Evolutionary conservation across 768 basidiomycete genomes (phyloP), one percentile per base, ranked within the genome.

Genomic region (Kwoniella mangroviensis): DNA sequence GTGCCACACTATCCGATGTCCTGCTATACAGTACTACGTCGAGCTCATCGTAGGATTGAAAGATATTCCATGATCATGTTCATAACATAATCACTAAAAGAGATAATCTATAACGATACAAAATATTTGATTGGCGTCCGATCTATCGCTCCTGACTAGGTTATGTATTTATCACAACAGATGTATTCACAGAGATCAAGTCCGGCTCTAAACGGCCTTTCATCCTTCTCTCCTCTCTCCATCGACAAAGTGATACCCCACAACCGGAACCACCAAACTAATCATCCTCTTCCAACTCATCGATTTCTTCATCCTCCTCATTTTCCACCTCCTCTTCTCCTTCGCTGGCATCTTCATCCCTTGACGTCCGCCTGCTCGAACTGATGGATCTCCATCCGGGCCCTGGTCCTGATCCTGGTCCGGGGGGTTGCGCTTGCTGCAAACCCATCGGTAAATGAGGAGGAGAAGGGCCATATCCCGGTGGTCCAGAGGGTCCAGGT

Each of bases 271-370:
- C 6, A 13, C 5, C 34, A 21, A 40, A 64, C 57, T 55, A 73
- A 40, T 70, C 71, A 21, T 73, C 72, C 55, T 68, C 72, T 7
- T 70, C 72, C 13, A 68, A 24, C 54, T 73, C 72, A 52, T 69
- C 65, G n/a, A 65, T 68, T 55, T 73, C 72, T 24, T 73, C 72
- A 17, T 69, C 68, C 49, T 73, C 72, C 56, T 73, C 71, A 5
- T 7, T 7, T 15, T 59, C 63, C 42, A 63, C 72, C 45, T 57
- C 68, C 28, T 63, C 70, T 19, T 65, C 71, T 45, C 56, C 70
- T 2, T 61, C 63, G 26, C 64, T 70, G 59, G 41, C 62, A 28
- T 49, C 68, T 52, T 61, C 68, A 56, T 70, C 72, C 59, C 67
- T 66, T 19, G 54, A 63, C 6, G 53, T 62, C 40, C 70, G 45